Base-by-base conservation (phyloP, 2,329 filamentous ascomycete species). In the Fusarium sp. region DNA sequence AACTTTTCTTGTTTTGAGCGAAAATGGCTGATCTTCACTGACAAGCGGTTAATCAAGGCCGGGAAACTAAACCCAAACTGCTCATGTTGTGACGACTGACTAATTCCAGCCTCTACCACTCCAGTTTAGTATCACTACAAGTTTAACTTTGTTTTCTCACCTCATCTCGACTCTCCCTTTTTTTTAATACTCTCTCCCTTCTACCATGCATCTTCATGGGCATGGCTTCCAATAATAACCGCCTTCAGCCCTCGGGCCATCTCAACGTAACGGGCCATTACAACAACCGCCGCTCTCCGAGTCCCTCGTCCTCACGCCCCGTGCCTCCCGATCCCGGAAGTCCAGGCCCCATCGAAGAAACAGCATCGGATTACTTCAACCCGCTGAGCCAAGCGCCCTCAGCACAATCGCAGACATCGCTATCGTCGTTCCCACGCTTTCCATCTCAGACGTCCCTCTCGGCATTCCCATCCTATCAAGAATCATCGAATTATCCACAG, bases 281-380 rank as follows among this genome's bases (percentile, higher is more conserved):
- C 45, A 24, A 47, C 35, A 22, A 63, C 28, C 70, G 55, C 9
- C 74, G 71, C 31, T 63, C 67, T 31, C 70, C 66, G n/a, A 78
- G 74, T 42, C 75, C 73, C 18, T 60, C 75, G 22, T 56, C 72
- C 12, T 70, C 72, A 20, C 63, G 65, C 18, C 35, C 38, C 35
- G 26, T 61, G 11, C 66, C 65, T 15, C 39, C 62, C n/a, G 66
- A 66, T 20, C 75, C 77, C 9, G 64, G 42, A 31, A 77, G 72
- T 33, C 75, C 75, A 22, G 63, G 57, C 9, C 75, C 77, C 41
- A 12, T 71, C 51, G 72, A 73, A 57, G 78, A 79, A 22, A 66
- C 74, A 33, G 72, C 66, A 41, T 47, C 64, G 35, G 77, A 76
- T 15, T 79, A 79, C 54, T 79, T 79, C 20, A 74, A 77, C 42